Conservation (phyloP, 2,329 filamentous ascomycete species). For the Alternaria infectoria region DNA sequence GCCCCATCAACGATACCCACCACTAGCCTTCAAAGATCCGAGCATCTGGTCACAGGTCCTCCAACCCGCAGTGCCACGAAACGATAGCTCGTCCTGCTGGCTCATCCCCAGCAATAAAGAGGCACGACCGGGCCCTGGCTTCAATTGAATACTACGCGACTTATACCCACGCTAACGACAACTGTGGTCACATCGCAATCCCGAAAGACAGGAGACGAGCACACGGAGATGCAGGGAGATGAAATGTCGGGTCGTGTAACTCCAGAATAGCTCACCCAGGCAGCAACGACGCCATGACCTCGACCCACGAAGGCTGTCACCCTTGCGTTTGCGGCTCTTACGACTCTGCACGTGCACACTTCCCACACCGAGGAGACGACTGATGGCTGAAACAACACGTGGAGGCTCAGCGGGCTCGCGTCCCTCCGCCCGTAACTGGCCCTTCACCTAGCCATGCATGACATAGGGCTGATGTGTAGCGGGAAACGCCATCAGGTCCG, state of each 20-base stretch:
- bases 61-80: neutral
- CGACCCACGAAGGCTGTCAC: neutral
- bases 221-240: neutral
- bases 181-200: neutral
- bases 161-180: neutral
- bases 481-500: neutral
- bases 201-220: neutral
- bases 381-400: conserved; percentile 9
- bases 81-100: neutral
- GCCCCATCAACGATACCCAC: neutral
- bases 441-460: neutral
- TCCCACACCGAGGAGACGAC: neutral
- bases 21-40: neutral
- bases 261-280: neutral
- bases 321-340: neutral
- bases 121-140: neutral
- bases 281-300: neutral
- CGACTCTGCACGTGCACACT: neutral
- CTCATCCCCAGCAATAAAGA: neutral
- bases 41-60: neutral
- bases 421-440: neutral
- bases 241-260: neutral
- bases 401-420: conserved; percentile 5
- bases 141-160: neutral
- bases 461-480: neutral